Percentiles rank a stretch among this genome's conserved stretches.
Evolutionary conservation across 192 early-diverging fungal species (phyloP).

Genomic region (Umbelopsis isabellina): DNA sequence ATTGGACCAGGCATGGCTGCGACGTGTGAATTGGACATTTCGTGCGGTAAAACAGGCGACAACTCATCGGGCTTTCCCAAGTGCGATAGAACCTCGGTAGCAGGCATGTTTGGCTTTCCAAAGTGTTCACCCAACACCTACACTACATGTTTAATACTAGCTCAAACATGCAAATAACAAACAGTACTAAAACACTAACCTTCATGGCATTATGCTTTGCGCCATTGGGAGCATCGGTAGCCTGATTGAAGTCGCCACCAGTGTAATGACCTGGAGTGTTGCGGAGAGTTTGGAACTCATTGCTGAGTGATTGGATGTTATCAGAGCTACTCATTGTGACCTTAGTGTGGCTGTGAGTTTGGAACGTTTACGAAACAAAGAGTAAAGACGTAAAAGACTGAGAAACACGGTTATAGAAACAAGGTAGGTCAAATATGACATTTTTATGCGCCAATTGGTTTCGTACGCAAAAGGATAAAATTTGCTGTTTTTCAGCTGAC

Average conservation of each 20-base stretch:
- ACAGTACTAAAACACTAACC: constrained; percentile 15
- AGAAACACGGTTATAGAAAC: not conserved
- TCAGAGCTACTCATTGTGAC: constrained; percentile 17
- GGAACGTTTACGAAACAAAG: constrained; percentile 7
- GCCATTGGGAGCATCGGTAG: constrained; percentile 44
- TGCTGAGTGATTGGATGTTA: constrained; percentile 30
- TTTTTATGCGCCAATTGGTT: no score
- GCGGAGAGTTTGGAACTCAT: constrained; percentile 42
- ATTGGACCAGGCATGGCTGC: constrained; percentile 37
- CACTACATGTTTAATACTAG: no score
- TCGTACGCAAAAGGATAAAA: no score
- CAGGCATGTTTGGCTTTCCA: constrained; percentile 48
- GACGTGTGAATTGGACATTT: constrained; percentile 6
- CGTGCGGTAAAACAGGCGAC: constrained; percentile 37
- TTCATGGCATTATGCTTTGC: constrained; percentile 44
- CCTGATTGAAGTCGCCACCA: constrained; percentile 35
- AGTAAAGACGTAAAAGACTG: constrained; percentile 7
- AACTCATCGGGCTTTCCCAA: constrained; percentile 57
- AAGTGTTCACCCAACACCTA: constrained; percentile 52
- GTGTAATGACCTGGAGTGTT: constrained; percentile 40
- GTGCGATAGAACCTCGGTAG: constrained; percentile 39
- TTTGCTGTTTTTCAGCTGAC: no score
- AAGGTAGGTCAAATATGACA: not conserved
- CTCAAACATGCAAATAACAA: no score
- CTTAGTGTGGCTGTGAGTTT: not conserved